phyloP scores from a whole-genome alignment of 176 grass and related monocot genomes.

The Zizania latifolia region DNA sequence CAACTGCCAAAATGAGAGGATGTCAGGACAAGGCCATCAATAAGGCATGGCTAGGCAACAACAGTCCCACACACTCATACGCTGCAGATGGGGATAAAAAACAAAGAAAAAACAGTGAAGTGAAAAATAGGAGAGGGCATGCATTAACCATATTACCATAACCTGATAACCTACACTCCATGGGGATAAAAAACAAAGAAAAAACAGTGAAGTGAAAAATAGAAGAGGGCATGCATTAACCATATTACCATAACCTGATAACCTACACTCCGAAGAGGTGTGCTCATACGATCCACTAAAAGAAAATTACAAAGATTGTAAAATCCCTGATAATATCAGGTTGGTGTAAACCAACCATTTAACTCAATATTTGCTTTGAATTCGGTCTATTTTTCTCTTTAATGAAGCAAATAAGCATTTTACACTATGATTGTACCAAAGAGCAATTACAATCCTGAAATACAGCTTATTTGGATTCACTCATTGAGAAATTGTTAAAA shows the following conservation, averaged over 20 bases:
- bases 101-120: not conserved
- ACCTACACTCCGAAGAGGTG: not conserved
- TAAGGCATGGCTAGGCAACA: not conserved
- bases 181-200: not conserved
- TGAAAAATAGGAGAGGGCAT: slow-evolving; percentile 16
- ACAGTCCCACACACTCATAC: not conserved
- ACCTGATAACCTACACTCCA: not conserved
- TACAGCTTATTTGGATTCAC: not conserved
- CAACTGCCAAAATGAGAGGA: slow-evolving; percentile 37
- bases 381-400: not conserved
- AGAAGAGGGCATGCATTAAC: slow-evolving; percentile 12
- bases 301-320: not conserved
- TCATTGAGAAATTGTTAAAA: not conserved
- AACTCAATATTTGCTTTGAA: not conserved
- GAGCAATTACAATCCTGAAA: not conserved
- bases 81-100: not conserved
- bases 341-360: not conserved
- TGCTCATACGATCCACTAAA: not conserved
- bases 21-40: not conserved
- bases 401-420: not conserved
- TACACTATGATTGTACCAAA: not conserved
- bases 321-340: not conserved
- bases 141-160: not conserved
- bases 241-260: not conserved
- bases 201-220: not conserved